Base-by-base conservation (phyloP, 1,139 yeast genomes). In the Suhomyces chickasaworum region DNA sequence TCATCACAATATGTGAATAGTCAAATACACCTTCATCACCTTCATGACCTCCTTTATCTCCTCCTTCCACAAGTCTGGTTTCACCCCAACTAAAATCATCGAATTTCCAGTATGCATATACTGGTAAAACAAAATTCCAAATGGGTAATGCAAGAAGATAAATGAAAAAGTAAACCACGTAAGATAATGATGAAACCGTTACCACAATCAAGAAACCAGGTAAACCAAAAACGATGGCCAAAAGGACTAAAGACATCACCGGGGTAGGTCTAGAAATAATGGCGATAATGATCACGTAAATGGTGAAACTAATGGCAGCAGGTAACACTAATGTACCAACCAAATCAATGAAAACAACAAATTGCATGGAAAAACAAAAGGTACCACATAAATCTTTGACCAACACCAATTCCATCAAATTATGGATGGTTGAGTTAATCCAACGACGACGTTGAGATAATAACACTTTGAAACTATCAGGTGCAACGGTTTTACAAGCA, bases 31-130 rank as follows among this genome's bases (percentile, higher is more conserved):
- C 98, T 43, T 80, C 89, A 7, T 55, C 73, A 13, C 64, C 73
- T 47, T 83, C 90, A 63, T 89, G 96, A 4, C 68, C 77, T 30
- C 83, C 87, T 53, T 77, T 77, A 51, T 75, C 81, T 36, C 93
- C 96, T 38, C 93, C 95, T 16, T 81, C 82, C 48, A 93, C 83
- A 17, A 87, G 78, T 74, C 99, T 81, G 4, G 99, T 93, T 55
- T 91, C 98, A 66, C 99, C 99, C 99, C 99, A 93, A 59, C 93
- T 83, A 71, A 93, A 93, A 66, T 93, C 99, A 66, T 93, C 99
- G 68, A 93, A 93, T 66, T 91, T 91, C 99, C 99, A 93, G 59
- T 66, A 93, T 0, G 98, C 89, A 67, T 93, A 89, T 42, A 82
- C 65, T 3, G 99, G 99, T 46, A 93, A 75, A 5, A 91, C 85